Evolutionary conservation across 805 yeast species (phyloP).

Genomic region (Helenozyma rhizophorensis): DNA sequence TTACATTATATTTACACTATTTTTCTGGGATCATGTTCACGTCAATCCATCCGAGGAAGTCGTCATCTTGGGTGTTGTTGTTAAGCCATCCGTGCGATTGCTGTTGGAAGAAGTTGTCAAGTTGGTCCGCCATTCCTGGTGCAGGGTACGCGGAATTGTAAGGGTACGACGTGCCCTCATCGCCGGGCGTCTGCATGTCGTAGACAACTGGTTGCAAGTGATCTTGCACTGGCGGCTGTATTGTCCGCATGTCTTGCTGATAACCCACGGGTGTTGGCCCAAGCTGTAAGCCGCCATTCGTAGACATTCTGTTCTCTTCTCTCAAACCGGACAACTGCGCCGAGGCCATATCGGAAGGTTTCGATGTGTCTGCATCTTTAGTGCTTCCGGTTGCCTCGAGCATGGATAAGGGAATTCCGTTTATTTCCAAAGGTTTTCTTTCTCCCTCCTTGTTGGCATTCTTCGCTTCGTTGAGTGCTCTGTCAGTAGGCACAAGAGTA

Average conservation of each 20-base stretch:
- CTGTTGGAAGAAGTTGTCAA: slow-evolving; percentile 68
- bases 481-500: slow-evolving; percentile 81
- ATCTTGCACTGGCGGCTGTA: no score
- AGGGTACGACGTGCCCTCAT: slow-evolving; percentile 4
- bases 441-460: slow-evolving; percentile 55
- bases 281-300: no score
- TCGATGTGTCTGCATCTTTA: slow-evolving; percentile 5
- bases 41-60: slow-evolving; percentile 92
- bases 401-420: slow-evolving; percentile 68
- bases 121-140: slow-evolving; percentile 24
- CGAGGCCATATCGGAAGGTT: neutral
- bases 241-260: no score
- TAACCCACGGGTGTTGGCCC: no score
- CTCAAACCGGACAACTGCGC: no score
- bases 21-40: slow-evolving; percentile 40
- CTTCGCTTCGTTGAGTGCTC: slow-evolving; percentile 61
- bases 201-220: neutral
- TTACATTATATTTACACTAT: neutral
- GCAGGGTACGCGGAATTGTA: slow-evolving; percentile 5
- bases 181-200: neutral
- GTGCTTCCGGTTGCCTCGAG: slow-evolving; percentile 77
- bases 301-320: no score
- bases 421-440: slow-evolving; percentile 53
- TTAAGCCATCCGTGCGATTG: slow-evolving; percentile 86
- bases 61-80: slow-evolving; percentile 62